Conservation (phyloP, 768 basidiomycete genomes). For the Mycena filopes region DNA sequence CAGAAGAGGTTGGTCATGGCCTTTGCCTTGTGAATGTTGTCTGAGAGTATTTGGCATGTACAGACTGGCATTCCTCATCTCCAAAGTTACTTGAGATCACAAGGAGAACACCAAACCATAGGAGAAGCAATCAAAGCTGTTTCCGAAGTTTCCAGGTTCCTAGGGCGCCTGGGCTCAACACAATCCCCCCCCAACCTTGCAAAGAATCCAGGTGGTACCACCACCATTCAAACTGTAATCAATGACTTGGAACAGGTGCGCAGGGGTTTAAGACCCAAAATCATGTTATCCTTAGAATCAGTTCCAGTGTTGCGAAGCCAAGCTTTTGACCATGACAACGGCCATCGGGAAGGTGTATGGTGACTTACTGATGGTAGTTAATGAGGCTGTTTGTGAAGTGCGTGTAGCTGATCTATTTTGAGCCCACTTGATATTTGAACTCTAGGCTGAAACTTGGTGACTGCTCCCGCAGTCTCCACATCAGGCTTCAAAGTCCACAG, state of each 20-base stretch:
- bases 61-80: conserved; percentile 26
- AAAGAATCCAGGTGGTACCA: not conserved
- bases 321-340: not conserved
- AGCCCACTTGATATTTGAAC: too few relatives aligned
- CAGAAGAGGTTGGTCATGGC: conserved; percentile 27
- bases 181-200: not conserved
- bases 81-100: conserved; percentile 11
- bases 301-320: not conserved
- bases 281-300: not conserved
- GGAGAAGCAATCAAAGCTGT: conserved; percentile 12
- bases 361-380: not conserved
- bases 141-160: conserved; percentile 4
- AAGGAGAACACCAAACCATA: conserved; percentile 25
- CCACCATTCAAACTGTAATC: not conserved
- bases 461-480: too few relatives aligned
- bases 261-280: not conserved
- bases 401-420: too few relatives aligned
- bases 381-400: conserved; percentile 16
- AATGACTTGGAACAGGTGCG: not conserved
- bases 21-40: not conserved
- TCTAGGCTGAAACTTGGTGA: too few relatives aligned
- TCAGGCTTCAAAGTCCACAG: too few relatives aligned
- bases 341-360: not conserved
- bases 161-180: conserved; percentile 1
- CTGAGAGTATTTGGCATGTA: not conserved